A percentile compares a stretch with the other conserved stretches of the same genome.
These are phyloP conservation scores for Lactifluus volemus DNA, from an alignment of 768 basidiomycete genomes.

Conservation along the genomic window DNA sequence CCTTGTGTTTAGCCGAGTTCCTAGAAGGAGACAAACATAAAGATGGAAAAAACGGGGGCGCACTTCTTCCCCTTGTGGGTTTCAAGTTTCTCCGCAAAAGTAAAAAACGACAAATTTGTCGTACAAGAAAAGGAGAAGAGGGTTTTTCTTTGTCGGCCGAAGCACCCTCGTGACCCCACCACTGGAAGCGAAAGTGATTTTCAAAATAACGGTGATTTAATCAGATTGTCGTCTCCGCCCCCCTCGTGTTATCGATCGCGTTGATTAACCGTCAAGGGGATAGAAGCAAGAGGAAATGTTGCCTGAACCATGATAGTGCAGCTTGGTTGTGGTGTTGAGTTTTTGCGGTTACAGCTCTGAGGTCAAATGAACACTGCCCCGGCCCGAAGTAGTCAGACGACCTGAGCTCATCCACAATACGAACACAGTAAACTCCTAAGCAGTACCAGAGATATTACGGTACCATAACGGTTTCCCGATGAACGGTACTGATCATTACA, in stretches of 20 bases:
- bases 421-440: neutral
- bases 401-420: neutral
- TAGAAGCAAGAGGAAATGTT: neutral
- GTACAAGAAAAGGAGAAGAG: too few species aligned
- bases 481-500: conserved; percentile 1
- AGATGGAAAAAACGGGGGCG: too few species aligned
- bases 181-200: neutral
- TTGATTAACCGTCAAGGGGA: neutral
- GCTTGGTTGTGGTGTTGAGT: too few species aligned
- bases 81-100: neutral
- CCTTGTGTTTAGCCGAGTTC: too few species aligned
- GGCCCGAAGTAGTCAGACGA: neutral
- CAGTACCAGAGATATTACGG: neutral
- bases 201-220: neutral
- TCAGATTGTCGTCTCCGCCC: neutral
- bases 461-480: neutral
- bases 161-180: neutral
- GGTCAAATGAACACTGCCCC: neutral
- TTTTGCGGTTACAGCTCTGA: too few species aligned
- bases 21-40: too few species aligned
- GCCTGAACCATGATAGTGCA: neutral
- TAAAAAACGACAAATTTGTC: too few species aligned
- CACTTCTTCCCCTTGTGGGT: neutral
- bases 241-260: neutral
- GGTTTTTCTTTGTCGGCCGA: neutral